These are phyloP conservation scores for Pythium aquatile DNA, from an alignment of 352 stramenopile species.

Conservation along the genomic window DNA sequence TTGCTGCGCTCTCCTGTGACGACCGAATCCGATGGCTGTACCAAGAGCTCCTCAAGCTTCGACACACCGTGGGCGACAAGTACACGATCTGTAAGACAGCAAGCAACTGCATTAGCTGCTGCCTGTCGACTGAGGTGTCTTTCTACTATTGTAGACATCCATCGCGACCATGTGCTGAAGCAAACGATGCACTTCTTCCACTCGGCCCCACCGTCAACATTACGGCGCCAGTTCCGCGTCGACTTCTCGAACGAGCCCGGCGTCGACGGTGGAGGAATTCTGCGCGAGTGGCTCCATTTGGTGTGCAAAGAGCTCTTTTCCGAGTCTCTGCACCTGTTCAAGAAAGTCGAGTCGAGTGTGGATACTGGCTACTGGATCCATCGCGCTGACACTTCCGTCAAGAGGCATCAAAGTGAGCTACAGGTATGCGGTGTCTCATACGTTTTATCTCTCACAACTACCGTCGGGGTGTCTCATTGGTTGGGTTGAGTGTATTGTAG, in stretches of 20 bases:
- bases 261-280: slow-evolving; percentile 71
- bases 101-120: neutral
- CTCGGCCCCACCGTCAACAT: slow-evolving; percentile 37
- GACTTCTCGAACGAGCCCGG: slow-evolving; percentile 85
- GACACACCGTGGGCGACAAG: slow-evolving; percentile 46
- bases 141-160: slow-evolving; percentile 39
- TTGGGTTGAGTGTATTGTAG: slow-evolving; percentile 20
- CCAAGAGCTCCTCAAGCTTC: slow-evolving; percentile 57
- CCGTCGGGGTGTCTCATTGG: too few relatives aligned
- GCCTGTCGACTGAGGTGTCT: neutral
- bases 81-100: slow-evolving; percentile 61
- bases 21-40: slow-evolving; percentile 75
- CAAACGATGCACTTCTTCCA: slow-evolving; percentile 66
- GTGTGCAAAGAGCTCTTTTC: slow-evolving; percentile 65
- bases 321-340: slow-evolving; percentile 50
- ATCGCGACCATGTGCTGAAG: slow-evolving; percentile 66
- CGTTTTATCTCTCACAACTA: too few relatives aligned
- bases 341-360: slow-evolving; percentile 35
- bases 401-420: slow-evolving; percentile 32
- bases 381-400: slow-evolving; percentile 21
- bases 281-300: slow-evolving; percentile 80
- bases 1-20: slow-evolving; percentile 43
- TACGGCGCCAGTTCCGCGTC: slow-evolving; percentile 75
- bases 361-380: slow-evolving; percentile 72
- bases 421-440: slow-evolving; percentile 28